Base-by-base conservation (phyloP, 1,139 yeast genomes). In the Geotrichum armillariae region DNA sequence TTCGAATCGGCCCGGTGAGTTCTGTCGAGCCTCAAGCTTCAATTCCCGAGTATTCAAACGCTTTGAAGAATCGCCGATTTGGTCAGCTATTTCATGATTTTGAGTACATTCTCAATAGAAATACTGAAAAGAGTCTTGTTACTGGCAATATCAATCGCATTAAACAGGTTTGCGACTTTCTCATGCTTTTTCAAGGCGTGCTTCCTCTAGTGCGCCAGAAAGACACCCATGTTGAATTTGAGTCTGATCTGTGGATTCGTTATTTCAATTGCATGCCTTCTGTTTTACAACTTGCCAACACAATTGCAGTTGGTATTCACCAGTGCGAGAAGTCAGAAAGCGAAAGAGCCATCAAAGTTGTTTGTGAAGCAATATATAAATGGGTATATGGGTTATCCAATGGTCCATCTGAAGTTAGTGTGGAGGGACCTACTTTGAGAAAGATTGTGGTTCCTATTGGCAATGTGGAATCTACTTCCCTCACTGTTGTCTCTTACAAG, bases 201-300 rank as follows among this genome's bases (percentile, higher is more conserved):
- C 86, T 95, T 0, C 84, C 86, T 0, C 70, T 89, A 60, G 78
- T 76, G 57, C 75, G 98, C 56, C 96, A 89, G 62, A 79, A 81
- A n/a, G 75, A 78, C 12, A 82, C 80, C 53, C 99, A 93, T 65
- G 89, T 93, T 11, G 97, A 91, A 63, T 93, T 86, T 63, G 99
- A 93, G 63, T 83, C 83, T 41, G 89, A 88, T 18, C 90, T 86
- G 49, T 91, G 93, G 74, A 83, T 93, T 0, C 79, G 87, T 0
- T 88, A 81, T 61, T 88, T 88, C 66, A 87, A 86, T 57, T 83
- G 90, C 29, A 81, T 85, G 56, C 87, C 74, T 2, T 69, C 64
- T 37, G 63, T 71, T 4, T 58, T 71, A 7, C 69, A 69, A 52
- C 64, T 72, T 3, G 70, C 70, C 2, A 60, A 65, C 14, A 58